Conservation (phyloP, 73 alveolate species). For the Halteria grandinella region DNA sequence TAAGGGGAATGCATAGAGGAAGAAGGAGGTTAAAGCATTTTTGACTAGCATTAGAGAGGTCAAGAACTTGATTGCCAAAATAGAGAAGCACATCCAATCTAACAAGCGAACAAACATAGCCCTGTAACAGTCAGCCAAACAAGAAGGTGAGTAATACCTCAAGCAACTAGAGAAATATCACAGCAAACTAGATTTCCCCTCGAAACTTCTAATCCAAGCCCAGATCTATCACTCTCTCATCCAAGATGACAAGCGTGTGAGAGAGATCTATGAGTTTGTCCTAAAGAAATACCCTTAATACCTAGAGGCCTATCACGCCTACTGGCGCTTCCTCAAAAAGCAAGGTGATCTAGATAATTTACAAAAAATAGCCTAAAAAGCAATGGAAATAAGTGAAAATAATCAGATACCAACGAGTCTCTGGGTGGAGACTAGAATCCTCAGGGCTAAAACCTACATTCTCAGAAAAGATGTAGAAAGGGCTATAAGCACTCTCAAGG, state of each 20-base stretch:
- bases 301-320: conserved; percentile 4
- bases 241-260: neutral
- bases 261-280: neutral
- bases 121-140: too few relatives aligned
- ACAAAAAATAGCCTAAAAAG: neutral
- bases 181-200: conserved; percentile 4
- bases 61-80: too few relatives aligned
- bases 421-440: conserved; percentile 35
- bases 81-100: too few relatives aligned
- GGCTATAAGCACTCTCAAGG: conserved; percentile 14
- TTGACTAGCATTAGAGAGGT: too few relatives aligned
- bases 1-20: neutral
- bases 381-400: conserved; percentile 17
- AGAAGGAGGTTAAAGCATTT: too few relatives aligned
- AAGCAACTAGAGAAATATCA: too few relatives aligned
- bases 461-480: neutral
- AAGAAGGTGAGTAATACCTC: too few relatives aligned
- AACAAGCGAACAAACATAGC: too few relatives aligned
- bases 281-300: neutral
- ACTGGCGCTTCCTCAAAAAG: conserved; percentile 13
- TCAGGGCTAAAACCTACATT: conserved; percentile 15
- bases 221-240: conserved; percentile 3
- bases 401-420: conserved; percentile 29
- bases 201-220: conserved; percentile 7
- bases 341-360: neutral